Conservation (phyloP, 2,329 filamentous ascomycete genomes). For the Hypoxylon sp. region DNA sequence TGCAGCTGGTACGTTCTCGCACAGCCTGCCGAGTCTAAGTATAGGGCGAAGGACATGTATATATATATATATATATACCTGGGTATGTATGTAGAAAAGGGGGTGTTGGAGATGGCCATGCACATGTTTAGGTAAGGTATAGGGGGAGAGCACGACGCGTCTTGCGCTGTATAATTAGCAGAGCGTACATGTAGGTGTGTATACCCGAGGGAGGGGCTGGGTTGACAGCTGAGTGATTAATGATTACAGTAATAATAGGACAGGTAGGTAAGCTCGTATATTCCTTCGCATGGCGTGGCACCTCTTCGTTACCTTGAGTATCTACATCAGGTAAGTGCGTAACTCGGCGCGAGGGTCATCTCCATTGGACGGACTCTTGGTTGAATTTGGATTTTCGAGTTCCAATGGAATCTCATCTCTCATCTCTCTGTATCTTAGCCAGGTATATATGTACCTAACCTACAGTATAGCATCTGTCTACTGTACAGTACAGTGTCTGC, state of each 20-base stretch:
- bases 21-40: constrained; percentile 9
- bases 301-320: constrained; percentile 6
- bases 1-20: constrained; percentile 5
- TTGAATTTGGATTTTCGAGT: not conserved
- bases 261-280: constrained; percentile 32
- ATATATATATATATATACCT: no score
- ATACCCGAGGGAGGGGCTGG: no score
- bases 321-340: not conserved
- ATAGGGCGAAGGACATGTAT: constrained; percentile 16
- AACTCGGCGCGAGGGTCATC: not conserved
- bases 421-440: not conserved
- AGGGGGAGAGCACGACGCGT: no score
- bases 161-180: constrained; percentile 16
- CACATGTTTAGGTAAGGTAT: no score
- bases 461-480: no score
- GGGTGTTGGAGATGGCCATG: not conserved
- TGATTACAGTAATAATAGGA: constrained; percentile 14
- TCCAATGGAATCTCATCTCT: not conserved
- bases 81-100: no score
- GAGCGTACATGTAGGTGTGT: constrained; percentile 5
- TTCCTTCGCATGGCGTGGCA: constrained; percentile 15
- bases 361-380: not conserved
- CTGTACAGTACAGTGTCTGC: no score
- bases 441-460: no score
- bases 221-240: constrained; percentile 21